These are phyloP conservation scores for Gaeumannomyces tritici DNA, from an alignment of 2,329 filamentous ascomycete species.

Conservation along the genomic window DNA sequence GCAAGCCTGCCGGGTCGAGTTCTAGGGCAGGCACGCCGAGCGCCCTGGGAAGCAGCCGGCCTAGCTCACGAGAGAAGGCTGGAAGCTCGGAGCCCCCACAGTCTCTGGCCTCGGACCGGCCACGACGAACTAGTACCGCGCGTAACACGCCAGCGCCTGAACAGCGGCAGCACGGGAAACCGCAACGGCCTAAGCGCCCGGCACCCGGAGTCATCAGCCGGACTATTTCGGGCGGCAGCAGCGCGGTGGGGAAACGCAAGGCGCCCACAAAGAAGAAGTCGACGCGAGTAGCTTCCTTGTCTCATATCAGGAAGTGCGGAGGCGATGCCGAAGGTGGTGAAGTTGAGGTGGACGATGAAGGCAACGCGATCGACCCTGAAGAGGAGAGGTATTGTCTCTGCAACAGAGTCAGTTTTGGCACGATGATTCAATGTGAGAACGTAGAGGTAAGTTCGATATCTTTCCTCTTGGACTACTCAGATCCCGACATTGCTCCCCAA, in stretches of 20 bases:
- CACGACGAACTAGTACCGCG: constrained; percentile 46
- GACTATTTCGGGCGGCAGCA: constrained; percentile 50
- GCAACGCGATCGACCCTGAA: constrained; percentile 61
- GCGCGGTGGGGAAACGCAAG: constrained; percentile 63
- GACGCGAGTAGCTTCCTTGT: constrained; percentile 18
- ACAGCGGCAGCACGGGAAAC: constrained; percentile 12
- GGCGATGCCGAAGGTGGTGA: constrained; percentile 34
- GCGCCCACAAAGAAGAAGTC: constrained; percentile 57
- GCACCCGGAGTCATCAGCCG: constrained; percentile 63
- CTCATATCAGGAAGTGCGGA: constrained; percentile 35
- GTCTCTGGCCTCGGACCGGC: constrained; percentile 40
- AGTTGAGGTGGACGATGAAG: constrained; percentile 57
- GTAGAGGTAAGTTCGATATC: constrained; percentile 50
- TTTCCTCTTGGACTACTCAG: not conserved
- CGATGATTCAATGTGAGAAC: constrained; percentile 79
- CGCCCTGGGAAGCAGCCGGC: constrained; percentile 28
- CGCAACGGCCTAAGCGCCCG: constrained; percentile 56
- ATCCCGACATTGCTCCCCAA: not conserved
- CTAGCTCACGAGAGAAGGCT: constrained; percentile 42
- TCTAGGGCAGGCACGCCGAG: constrained; percentile 14
- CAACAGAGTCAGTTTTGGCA: constrained; percentile 70
- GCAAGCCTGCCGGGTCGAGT: constrained; percentile 10
- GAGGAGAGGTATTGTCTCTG: constrained; percentile 72
- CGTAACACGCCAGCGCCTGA: constrained; percentile 48
- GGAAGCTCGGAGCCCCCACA: constrained; percentile 39